Evolutionary conservation across 345 rosid genomes (phyloP), one percentile per base, ranked within the genome.

Genomic region (Bruguiera sexangula): DNA sequence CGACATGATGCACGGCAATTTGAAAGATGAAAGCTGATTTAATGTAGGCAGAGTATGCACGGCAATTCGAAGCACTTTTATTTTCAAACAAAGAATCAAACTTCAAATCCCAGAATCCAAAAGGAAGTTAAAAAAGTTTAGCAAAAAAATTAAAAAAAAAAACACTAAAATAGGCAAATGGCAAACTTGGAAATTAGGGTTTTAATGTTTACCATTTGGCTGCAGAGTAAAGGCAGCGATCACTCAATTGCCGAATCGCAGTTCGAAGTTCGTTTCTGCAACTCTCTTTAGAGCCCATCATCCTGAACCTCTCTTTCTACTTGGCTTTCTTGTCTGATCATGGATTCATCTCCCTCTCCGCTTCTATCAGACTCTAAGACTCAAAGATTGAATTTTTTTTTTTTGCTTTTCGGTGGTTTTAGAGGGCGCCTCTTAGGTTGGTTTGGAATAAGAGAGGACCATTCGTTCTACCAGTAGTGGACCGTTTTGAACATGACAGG

Each of bases 151-250:
- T 1, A 27, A 62, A 50, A 34, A 16, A 50, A 29, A 29, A 59
- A 15, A 68, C n/a, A 51, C 30, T 68, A 31, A 51, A 64, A 43
- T 3, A 4, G 20, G 34, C 27, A 29, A 20, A 18, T 19, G 11
- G 6, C 21, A 39, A 27, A 24, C 62, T 60, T 37, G 37, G 79
- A 77, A 62, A 58, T 76, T 81, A 82, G 86, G 92, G 88, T 89
- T 89, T 81, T n/a, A 32, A 53, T 56, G 27, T 62, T 60, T 63
- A 95, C 99, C 99, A 95, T 81, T 86, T 88, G 65, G 96, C 83
- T 63, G 97, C 96, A 63, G 93, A 85, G 87, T 88, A 86, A 69
- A 95, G 89, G 69, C 97, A 84, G 10, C 99, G 96, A 62, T 95
- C 92, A 55, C 80, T 83, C 73, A 95, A 91, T 75, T 92, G 99